Conservation (phyloP, 1,284 basidiomycete species). For the Neolentinus lepideus region DNA sequence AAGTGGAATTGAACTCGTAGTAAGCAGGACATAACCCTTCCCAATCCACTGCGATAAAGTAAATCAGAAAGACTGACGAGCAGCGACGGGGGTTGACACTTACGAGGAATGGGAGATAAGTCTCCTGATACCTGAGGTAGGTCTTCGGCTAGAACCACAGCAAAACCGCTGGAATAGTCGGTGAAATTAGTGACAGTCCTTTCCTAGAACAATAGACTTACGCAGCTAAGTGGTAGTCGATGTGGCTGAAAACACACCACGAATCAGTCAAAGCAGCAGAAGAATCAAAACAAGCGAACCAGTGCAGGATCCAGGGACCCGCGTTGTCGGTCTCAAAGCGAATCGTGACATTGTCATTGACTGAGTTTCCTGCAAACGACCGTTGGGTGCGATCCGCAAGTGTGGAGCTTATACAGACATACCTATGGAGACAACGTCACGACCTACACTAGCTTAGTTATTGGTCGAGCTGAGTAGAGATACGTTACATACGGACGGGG, state of each 20-base stretch:
- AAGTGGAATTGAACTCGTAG: not conserved
- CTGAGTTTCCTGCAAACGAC: no score
- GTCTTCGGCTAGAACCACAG: conserved; percentile 3
- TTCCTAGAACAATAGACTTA: not conserved
- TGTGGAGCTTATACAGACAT: no score
- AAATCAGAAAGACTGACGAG: not conserved
- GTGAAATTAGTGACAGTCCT: not conserved
- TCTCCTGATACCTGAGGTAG: not conserved
- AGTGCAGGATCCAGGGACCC: conserved; percentile 43
- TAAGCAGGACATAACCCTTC: not conserved
- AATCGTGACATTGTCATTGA: conserved; percentile 30
- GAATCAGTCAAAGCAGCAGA: not conserved
- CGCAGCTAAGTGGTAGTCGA: conserved; percentile 3
- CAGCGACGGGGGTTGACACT: not conserved
- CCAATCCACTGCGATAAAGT: not conserved
- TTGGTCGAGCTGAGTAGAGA: no score
- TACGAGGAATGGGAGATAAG: conserved; percentile 1
- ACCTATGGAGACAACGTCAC: conserved; percentile 21
- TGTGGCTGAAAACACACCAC: not conserved
- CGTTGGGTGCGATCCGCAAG: no score
- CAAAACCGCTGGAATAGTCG: not conserved
- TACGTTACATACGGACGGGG: no score
- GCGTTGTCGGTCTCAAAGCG: conserved; percentile 34
- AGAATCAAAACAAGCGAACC: conserved; percentile 10
- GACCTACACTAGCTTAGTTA: no score